phyloP scores from a whole-genome alignment of 225 moss, liverwort and hornwort species.

The Physcomitrellopsis africana region DNA sequence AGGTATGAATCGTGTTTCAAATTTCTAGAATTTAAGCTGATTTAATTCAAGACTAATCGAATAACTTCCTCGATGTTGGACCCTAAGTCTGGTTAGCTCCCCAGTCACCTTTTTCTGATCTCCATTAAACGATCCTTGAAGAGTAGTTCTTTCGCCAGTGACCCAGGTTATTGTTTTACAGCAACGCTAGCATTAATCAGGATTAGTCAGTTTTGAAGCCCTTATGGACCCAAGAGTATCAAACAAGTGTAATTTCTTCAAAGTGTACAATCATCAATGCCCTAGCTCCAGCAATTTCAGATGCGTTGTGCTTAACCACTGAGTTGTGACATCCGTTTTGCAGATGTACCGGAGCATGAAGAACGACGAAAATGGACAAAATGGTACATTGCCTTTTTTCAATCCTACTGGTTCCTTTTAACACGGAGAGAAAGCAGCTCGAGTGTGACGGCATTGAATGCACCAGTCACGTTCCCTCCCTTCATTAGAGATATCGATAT shows the following conservation, averaged over 20 bases:
- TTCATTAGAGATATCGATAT: too few relatives aligned
- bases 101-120: too few relatives aligned
- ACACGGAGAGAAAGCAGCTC: not conserved
- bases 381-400: constrained; percentile 44
- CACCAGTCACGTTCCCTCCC: too few relatives aligned
- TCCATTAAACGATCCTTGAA: too few relatives aligned
- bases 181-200: not conserved
- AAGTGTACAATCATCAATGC: not conserved
- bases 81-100: not conserved
- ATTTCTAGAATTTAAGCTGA: not conserved
- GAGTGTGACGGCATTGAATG: constrained; percentile 7
- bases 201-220: constrained; percentile 10
- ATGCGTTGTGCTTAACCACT: constrained; percentile 6
- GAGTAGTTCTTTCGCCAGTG: not conserved
- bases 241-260: not conserved
- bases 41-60: not conserved
- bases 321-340: constrained; percentile 12
- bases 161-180: too few relatives aligned
- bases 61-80: not conserved
- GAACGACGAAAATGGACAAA: constrained; percentile 82
- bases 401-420: not conserved
- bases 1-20: constrained; percentile 44
- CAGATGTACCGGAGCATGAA: constrained; percentile 94
- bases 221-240: constrained; percentile 1
- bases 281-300: not conserved